Base-by-base conservation (phyloP, 2,329 filamentous ascomycete genomes). In the Hawksworthiomyces lignivorus region DNA sequence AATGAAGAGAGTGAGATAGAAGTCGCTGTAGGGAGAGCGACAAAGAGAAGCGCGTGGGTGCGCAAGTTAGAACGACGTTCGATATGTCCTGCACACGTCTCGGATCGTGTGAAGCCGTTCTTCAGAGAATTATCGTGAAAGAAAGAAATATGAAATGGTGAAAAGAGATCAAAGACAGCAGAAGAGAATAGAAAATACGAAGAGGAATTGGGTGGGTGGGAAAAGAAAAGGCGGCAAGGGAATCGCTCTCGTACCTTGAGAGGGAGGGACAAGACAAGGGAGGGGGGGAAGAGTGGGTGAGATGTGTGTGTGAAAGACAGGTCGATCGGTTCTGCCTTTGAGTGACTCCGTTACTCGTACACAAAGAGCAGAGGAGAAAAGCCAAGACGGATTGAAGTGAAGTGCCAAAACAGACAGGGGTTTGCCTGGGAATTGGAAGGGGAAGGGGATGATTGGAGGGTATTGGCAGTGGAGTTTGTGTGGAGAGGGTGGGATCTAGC, bases 361-460 rank as follows among this genome's bases (percentile, higher is more conserved):
- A 17, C 11, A 29, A 9, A 29, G 11, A 29, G 30, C 14, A 26
- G 29, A 24, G 18, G 30, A 17, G 30, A 9, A 15, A 33, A 48
- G 49, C 30, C 44, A 49, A 48, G 36, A 45, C 43, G 52, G 51
- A 53, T 53, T 50, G 49, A 44, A 46, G 50, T 37, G 44, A 41
- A 31, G 29, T 31, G 29, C 17, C 36, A 26, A 35, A 37, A 40
- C 32, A 8, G 40, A 37, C 44, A 45, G 48, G 48, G 48, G 46
- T 32, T 27, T 48, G 48, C 44, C 40, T 48, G 44, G 49, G 42
- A 47, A 45, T 41, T 33, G 45, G 36, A 46, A 38, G 41, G 29
- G 36, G 33, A 39, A 26, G 36, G 40, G 44, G 20, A 20, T 46
- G 45, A 44, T 48, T 47, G 49, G 43, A 43, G 42, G 41, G 38